Base-by-base conservation (phyloP, 305 asterid species). In the Rubia balearica region DNA sequence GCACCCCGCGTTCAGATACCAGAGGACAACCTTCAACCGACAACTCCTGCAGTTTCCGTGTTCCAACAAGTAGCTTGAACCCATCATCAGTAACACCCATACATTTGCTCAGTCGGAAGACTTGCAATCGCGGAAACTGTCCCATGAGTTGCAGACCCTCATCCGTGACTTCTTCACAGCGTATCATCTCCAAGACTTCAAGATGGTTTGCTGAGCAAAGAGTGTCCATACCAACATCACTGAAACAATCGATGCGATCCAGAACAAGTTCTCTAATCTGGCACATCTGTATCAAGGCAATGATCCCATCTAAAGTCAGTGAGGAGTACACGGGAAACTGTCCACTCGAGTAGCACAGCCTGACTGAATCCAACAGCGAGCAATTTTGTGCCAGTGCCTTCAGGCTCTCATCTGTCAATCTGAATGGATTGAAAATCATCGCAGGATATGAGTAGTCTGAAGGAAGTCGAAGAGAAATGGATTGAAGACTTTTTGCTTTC, bases 151-250 rank as follows among this genome's bases (percentile, higher is more conserved):
- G 89, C 59, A 89, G 45, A 49, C 97, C 97, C 57, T 86, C 92
- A 40, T 90, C 97, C 0, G 90, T 86, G 61, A 89, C 81, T 82
- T 89, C 96, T 73, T 90, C 96, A 81, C 97, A 90, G 69, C 90
- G 81, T 6, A 76, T 80, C 12, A 90, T 85, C 80, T 89, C 95
- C 68, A 90, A 71, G 55, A 59, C 76, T 61, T 83, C 79, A 79
- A 90, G 96, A 81, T 71, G 46, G 74, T 80, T 75, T 0, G 92
- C 92, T 0, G 75, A 75, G 65, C 90, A 73, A 51, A 91, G 95
- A 51, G 91, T 87, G 51, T 78, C 86, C 96, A 91, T 89, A 30
- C 96, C 96, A 36, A 61, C 65, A 69, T 91, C 96, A 38, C 83
- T 78, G 43, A 89, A 87, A 11, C 87, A 85, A 71, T 85, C 85